These are phyloP conservation scores for Dactylella cylindrospora DNA, from an alignment of 2,329 filamentous ascomycete genomes.

Conservation along the genomic window DNA sequence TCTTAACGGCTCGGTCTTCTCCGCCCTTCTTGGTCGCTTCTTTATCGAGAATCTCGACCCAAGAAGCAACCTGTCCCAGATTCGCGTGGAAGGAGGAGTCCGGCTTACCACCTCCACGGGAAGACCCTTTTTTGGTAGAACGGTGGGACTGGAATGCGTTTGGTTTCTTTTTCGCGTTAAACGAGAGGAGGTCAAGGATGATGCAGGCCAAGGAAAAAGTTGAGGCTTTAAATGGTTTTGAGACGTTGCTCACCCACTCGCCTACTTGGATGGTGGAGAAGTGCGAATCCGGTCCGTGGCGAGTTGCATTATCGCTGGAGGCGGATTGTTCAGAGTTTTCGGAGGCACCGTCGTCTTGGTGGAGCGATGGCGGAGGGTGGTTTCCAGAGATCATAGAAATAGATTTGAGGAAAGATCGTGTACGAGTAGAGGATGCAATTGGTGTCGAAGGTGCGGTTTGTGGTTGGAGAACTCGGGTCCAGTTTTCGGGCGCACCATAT, in stretches of 20 bases:
- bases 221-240: slow-evolving; percentile 56
- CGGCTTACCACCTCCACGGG: slow-evolving; percentile 61
- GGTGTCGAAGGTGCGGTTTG: slow-evolving; percentile 20
- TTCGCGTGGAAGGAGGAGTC: slow-evolving; percentile 74
- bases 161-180: slow-evolving; percentile 67
- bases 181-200: slow-evolving; percentile 69
- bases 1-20: slow-evolving; percentile 43
- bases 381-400: slow-evolving; percentile 26
- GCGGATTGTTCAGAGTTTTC: slow-evolving; percentile 20
- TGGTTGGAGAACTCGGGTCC: slow-evolving; percentile 48
- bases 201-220: slow-evolving; percentile 72
- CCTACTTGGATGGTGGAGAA: slow-evolving; percentile 7
- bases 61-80: slow-evolving; percentile 66
- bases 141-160: slow-evolving; percentile 68
- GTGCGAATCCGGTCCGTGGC: neutral
- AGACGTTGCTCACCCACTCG: slow-evolving; percentile 22
- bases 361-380: neutral
- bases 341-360: slow-evolving; percentile 13
- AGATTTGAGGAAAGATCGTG: slow-evolving; percentile 33
- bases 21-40: slow-evolving; percentile 56
- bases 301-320: slow-evolving; percentile 11
- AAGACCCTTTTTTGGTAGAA: slow-evolving; percentile 60
- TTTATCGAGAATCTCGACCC: slow-evolving; percentile 64
- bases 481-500: slow-evolving; percentile 69
- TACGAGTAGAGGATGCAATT: slow-evolving; percentile 9